Evolutionary conservation across 108 stramenopile genomes (phyloP).

Genomic region (Nitzschia sp.): DNA sequence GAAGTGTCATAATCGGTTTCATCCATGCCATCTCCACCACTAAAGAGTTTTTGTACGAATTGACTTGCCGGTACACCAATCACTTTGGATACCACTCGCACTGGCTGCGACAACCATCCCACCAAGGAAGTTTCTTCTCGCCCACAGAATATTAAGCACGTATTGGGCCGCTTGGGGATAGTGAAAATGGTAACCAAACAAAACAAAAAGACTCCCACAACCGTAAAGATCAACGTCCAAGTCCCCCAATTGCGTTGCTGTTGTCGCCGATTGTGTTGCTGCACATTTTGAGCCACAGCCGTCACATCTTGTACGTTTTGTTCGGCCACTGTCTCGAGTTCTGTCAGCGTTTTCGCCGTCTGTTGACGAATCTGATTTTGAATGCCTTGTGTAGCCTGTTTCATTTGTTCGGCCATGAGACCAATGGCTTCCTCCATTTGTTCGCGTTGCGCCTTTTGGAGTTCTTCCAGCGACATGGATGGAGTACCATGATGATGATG

Average conservation of each 20-base stretch:
- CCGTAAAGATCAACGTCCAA: conserved; percentile 28
- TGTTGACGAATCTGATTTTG: conserved; percentile 61
- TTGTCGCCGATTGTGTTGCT: conserved; percentile 33
- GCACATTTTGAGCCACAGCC: conserved; percentile 53
- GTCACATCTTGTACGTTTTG: conserved; percentile 63
- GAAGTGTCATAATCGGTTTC: not conserved
- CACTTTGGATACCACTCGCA: not conserved
- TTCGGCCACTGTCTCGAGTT: conserved; percentile 70
- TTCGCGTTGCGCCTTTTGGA: conserved; percentile 76
- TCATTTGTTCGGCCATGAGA: conserved; percentile 66
- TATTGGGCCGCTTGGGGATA: conserved; percentile 39
- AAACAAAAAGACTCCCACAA: conserved; percentile 37
- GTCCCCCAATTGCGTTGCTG: conserved; percentile 15
- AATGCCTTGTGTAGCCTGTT: conserved; percentile 68
- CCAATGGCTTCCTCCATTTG: conserved; percentile 77
- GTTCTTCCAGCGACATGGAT: conserved; percentile 33
- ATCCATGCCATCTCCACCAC: not conserved
- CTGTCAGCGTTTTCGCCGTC: conserved; percentile 50
- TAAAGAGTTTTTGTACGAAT: not conserved
- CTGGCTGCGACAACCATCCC: not conserved
- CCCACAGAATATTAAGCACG: conserved; percentile 11
- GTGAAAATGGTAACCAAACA: conserved; percentile 35
- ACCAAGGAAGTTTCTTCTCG: not conserved
- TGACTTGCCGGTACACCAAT: not conserved
- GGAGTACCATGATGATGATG: not conserved